Percentiles rank a stretch among this genome's conserved stretches.
These are phyloP conservation scores for Elaeis guineensis DNA, from an alignment of 176 grass and related monocot species.

Conservation along the genomic window DNA sequence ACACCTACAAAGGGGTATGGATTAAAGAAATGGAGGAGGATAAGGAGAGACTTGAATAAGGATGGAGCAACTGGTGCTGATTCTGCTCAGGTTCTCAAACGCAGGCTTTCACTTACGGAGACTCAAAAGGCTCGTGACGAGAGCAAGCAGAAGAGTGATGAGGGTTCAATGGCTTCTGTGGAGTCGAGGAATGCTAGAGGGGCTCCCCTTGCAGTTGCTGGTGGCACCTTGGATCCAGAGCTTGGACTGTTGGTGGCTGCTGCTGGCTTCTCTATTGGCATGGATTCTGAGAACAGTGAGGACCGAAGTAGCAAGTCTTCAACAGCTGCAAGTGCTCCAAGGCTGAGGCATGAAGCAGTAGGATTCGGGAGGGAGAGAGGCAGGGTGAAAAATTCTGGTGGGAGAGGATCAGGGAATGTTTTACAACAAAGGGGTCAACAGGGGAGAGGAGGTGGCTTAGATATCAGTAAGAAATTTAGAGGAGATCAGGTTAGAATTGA, in stretches of 20 bases:
- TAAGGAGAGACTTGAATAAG: conserved; percentile 25
- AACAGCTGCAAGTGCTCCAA: conserved; percentile 44
- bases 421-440: conserved; percentile 11
- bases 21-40: conserved; percentile 45
- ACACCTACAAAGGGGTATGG: conserved; percentile 21
- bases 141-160: conserved; percentile 14
- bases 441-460: not conserved
- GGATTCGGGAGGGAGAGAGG: conserved; percentile 22
- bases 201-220: conserved; percentile 18
- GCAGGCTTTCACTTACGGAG: conserved; percentile 4
- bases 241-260: conserved; percentile 28
- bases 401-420: conserved; percentile 9
- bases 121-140: conserved; percentile 1
- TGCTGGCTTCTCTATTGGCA: conserved; percentile 46
- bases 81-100: conserved; percentile 16
- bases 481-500: conserved; percentile 19
- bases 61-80: conserved; percentile 8
- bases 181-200: conserved; percentile 36
- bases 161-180: conserved; percentile 52
- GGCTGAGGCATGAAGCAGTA: conserved; percentile 16
- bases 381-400: conserved; percentile 16
- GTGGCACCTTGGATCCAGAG: conserved; percentile 23
- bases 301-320: conserved; percentile 58
- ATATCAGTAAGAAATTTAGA: conserved; percentile 8
- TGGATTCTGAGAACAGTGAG: conserved; percentile 62